Base-by-base conservation (phyloP, 1,139 yeast species). In the Sugiyamaella xylanicola region DNA sequence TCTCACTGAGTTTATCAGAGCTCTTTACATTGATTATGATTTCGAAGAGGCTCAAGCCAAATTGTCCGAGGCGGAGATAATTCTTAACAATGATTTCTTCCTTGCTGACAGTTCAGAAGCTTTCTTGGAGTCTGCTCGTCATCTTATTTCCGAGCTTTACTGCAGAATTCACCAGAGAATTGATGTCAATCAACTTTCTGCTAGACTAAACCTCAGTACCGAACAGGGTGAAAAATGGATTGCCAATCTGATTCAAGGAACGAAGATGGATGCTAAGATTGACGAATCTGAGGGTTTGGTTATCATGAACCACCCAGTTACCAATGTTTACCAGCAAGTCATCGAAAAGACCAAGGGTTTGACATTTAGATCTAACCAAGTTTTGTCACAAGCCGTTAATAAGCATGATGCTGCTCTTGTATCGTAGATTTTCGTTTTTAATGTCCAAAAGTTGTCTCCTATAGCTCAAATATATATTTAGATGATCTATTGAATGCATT, bases 261-360 rank as follows among this genome's bases (percentile, higher is more conserved):
- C 77, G 37, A 77, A 77, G 63, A 73, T 77, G 71, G 80, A 78
- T 63, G 82, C 82, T 29, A 77, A 76, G 67, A 78, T 78, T 51
- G 79, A 78, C 59, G 80, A 77, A 61, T 69, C 74, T 53, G 77
- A 75, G 58, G 80, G 79, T 39, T 72, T 81, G 27, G 76, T 75
- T 48, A 71, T 79, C 57, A 74, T 81, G 72, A 74, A 76, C 68
- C 79, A 78, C 63, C 77, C 77, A 54, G 66, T 72, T 9, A 69
- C 74, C 47, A 68, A 75, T 56, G 81, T 79, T 32, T 81, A 80
- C 68, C 84, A 80, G 65, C 83, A 81, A 63, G 80, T 82, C 44
- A 78, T 80, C 64, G 86, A 83, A 63, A 81, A 78, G 68, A 82
- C 86, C 22, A 82, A 81, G 74, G 83, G 83, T 4, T 72, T 82